These are phyloP conservation scores for Eustoma russellianum DNA, from an alignment of 257 asterid species.

Conservation along the genomic window DNA sequence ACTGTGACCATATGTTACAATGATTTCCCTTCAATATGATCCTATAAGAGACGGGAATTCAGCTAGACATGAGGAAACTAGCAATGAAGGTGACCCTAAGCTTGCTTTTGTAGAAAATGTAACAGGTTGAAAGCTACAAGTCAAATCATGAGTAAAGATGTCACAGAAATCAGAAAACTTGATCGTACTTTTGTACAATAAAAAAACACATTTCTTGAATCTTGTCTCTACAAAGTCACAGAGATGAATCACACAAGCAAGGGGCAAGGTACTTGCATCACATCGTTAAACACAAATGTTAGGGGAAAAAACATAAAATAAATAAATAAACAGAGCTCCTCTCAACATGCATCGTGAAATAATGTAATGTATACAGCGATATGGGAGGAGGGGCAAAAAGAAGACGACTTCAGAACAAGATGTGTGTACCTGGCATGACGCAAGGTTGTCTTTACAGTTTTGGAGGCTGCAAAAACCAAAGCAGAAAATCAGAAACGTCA, in stretches of 20 bases:
- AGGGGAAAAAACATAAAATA: background rate
- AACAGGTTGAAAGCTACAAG: background rate
- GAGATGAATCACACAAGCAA: background rate
- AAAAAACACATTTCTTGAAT: background rate
- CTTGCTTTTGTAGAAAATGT: background rate
- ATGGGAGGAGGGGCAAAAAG: background rate
- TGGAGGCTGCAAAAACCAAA: constrained; percentile 54
- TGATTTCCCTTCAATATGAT: background rate
- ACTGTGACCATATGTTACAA: background rate
- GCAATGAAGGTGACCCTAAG: background rate
- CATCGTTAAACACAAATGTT: background rate
- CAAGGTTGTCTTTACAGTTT: constrained; percentile 71
- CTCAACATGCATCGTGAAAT: background rate
- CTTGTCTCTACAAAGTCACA: background rate
- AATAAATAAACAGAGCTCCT: too few relatives aligned
- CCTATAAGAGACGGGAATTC: background rate
- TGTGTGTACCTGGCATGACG: constrained; percentile 56
- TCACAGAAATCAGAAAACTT: background rate
- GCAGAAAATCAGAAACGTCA: constrained; percentile 3
- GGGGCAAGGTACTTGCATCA: background rate
- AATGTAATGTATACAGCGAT: background rate
- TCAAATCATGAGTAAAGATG: background rate
- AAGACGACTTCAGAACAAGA: background rate
- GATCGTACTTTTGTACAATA: background rate
- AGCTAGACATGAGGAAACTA: background rate